Percentiles rank a stretch among this genome's conserved stretches.
Conservation (phyloP, 83 land plant genomes). For the Larix sibirica region DNA sequence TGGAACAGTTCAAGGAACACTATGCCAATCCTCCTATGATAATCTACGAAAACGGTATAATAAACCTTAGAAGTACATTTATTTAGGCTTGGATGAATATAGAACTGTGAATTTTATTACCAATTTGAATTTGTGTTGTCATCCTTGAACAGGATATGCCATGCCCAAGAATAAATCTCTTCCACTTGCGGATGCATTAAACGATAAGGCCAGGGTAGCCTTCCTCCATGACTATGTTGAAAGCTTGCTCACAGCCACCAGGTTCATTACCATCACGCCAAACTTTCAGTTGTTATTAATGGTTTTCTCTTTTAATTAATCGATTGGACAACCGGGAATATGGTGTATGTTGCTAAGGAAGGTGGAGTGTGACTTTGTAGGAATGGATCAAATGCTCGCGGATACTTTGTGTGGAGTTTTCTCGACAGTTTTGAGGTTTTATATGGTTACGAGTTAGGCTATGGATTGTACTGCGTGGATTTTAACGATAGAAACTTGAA, state of each 20-base stretch:
- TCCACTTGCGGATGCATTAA: background rate
- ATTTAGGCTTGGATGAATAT: background rate
- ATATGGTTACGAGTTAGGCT: background rate
- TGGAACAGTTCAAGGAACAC: constrained; percentile 20
- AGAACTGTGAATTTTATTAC: no score
- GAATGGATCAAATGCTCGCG: constrained; percentile 5
- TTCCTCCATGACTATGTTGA: constrained; percentile 14
- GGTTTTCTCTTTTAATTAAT: no score
- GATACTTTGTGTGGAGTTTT: constrained; percentile 11
- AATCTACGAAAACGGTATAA: constrained; percentile 24
- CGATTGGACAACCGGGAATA: no score
- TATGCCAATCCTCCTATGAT: constrained; percentile 18
- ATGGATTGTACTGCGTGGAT: constrained; percentile 19
- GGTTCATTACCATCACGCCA: no score
- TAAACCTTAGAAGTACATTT: no score
- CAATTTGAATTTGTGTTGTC: no score
- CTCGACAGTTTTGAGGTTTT: constrained; percentile 15
- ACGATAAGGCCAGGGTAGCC: background rate
- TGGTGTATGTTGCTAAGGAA: no score
- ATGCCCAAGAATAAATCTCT: background rate
- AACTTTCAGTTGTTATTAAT: no score
- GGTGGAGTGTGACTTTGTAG: background rate
- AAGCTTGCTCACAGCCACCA: constrained; percentile 3
- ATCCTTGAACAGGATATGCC: background rate
- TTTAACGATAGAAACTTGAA: constrained; percentile 6